Evolutionary conservation across 1,284 basidiomycete species (phyloP), one percentile per base, ranked within the genome.

Genomic region (Ganoderma lingzhi): DNA sequence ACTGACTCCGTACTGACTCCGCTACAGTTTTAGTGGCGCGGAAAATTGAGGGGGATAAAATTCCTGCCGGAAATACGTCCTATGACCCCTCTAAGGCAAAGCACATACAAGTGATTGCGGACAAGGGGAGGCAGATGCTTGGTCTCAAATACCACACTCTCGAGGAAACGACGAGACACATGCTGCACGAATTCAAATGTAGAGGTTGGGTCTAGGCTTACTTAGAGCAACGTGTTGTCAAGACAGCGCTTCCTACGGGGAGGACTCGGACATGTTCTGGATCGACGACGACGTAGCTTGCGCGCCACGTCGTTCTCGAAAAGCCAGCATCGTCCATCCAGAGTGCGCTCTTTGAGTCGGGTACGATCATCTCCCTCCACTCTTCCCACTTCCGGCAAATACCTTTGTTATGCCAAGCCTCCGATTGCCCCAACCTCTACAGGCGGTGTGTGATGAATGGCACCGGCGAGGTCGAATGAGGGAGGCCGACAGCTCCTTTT

Each of bases 131-230:
- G 60, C 79, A 80, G 28, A 78, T 86, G 37, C 79, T 89, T 1
- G 84, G 84, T 4, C 68, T 88, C 51, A 80, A 82, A 66, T 87
- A 84, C 72, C 81, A 81, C 23, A 74, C 79, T 6, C 79, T 87
- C 41, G 79, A 82, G 66, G 79, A 87, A 69, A 82, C 76, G 10
- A 78, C 81, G 14, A 79, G 71, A 64, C 85, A 86, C 66, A 84
- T 79, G 1, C 71, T 86, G 23, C 76, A 74, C 0, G 80, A 83
- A 67, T 82, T 82, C 69, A 81, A 82, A 71, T 60, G 39, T 4
- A 70, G 64, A 48, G 70, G 71, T 14, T 73, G 73, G 73, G 44
- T 64, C 14, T 64, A 23, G 39, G 39, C 12, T 23, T 35, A 51
- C 23, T 35, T 9, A 59, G n/a, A 19, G 19, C 23, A 17, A 42